Evolutionary conservation across 345 rosid genomes (phyloP), one percentile per base, ranked within the genome.

Genomic region (Linum trigynum): DNA sequence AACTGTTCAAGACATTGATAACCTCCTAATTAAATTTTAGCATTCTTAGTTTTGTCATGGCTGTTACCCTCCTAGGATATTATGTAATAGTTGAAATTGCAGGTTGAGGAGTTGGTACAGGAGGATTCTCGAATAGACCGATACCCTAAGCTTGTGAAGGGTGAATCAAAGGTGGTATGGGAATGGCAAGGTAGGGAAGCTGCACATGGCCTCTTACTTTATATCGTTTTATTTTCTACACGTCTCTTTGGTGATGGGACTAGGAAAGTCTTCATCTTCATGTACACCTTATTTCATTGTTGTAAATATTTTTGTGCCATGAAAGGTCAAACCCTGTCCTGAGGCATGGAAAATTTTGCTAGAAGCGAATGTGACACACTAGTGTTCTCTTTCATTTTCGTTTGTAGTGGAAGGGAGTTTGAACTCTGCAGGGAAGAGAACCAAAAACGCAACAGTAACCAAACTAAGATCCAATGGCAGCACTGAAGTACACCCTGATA

Each of bases 111-210:
- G 79, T 72, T 92, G 64, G 79, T 86, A 64, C 89, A 80, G 67
- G 98, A 89, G 76, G 98, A 92, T 76, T 86, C 98, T 60, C 89
- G 97, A 69, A 82, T 87, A 62, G 96, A 92, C 78, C 86, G 67
- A 55, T 86, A 86, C 67, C 94, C 90, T 7, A 87, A 86, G 78
- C 61, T 92, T 38, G 78, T 92, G 64, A 92, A 83, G 77, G 97
- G 97, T 65, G 96, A 92, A 78, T 83, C 91, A 53, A 92, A 81
- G 73, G 97, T 86, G 59, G 97, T 90, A 59, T 92, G 96, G 97
- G 97, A 92, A 75, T 90, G 97, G 98, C 97, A 92, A 85, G 97
- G 98, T 90, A 78, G 48, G 16, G 45, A 6, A 65, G 39, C 70
- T 63, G 7, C 15, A 39, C 48, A 55, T 9, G 35, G 36, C 38